A percentile compares a stretch with the other conserved stretches of the same genome.
Evolutionary conservation across 768 basidiomycete species (phyloP).

Genomic region (Pulveroboletus sp.): DNA sequence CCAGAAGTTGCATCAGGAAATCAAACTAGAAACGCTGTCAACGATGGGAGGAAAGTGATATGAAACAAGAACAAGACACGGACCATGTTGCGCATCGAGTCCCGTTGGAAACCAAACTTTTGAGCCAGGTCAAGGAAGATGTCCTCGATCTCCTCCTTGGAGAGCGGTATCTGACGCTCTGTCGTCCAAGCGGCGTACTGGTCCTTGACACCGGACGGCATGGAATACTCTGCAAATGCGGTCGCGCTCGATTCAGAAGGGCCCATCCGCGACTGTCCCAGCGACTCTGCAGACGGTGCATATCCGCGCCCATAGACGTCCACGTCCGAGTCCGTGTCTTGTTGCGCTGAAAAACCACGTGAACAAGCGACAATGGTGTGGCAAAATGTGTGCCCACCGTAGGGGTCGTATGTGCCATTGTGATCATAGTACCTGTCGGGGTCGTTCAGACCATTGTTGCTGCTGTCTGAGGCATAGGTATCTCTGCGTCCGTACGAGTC

Average conservation of each 20-base stretch:
- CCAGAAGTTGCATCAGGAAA: constrained; percentile 95
- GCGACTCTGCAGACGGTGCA: constrained; percentile 67
- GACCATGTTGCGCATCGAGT: constrained; percentile 95
- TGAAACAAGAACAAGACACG: constrained; percentile 17
- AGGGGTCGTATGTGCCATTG: constrained; percentile 55
- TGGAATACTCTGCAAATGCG: constrained; percentile 61
- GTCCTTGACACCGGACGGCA: constrained; percentile 57
- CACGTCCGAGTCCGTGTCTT: constrained; percentile 81
- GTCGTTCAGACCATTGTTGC: constrained; percentile 47
- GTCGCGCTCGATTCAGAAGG: constrained; percentile 68
- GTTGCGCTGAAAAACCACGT: constrained; percentile 45
- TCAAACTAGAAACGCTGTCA: constrained; percentile 61
- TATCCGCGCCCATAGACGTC: constrained; percentile 69
- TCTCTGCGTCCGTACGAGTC: constrained; percentile 61
- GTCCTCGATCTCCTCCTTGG: constrained; percentile 99
- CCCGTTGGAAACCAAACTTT: constrained; percentile 97
- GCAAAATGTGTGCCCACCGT: constrained; percentile 40
- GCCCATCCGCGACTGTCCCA: constrained; percentile 56
- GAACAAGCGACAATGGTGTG: constrained; percentile 5
- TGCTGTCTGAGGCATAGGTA: constrained; percentile 66
- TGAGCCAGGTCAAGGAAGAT: constrained; percentile 95
- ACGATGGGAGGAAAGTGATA: constrained; percentile 4
- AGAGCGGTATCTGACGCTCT: constrained; percentile 92
- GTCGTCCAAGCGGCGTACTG: constrained; percentile 93
- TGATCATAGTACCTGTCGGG: constrained; percentile 59